phyloP scores from a whole-genome alignment of 495 filamentous ascomycete genomes.

The Paragyromitra xinjiangensis region DNA sequence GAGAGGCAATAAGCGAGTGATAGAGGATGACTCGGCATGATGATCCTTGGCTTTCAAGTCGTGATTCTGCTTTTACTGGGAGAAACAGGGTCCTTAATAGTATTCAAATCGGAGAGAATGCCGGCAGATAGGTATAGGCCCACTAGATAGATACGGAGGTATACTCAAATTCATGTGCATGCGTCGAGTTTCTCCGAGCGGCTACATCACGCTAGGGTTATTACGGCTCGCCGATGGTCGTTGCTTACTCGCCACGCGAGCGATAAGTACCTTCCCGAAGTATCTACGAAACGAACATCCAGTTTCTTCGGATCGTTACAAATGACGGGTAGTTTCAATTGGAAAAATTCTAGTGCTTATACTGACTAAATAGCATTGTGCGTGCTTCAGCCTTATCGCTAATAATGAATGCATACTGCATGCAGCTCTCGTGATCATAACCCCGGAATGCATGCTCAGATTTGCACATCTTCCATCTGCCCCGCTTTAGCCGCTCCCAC shows the following conservation, averaged over 20 bases:
- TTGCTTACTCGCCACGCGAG: too few relatives aligned
- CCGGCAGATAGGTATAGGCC: too few relatives aligned
- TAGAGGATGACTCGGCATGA: background rate
- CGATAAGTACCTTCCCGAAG: background rate
- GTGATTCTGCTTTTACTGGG: background rate
- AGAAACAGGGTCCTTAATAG: background rate
- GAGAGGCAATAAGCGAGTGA: background rate
- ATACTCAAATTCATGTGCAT: too few relatives aligned
- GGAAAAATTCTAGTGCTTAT: background rate
- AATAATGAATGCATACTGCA: constrained; percentile 1
- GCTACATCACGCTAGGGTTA: background rate
- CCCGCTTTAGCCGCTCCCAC: constrained; percentile 39
- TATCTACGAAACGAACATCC: background rate
- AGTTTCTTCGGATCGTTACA: background rate
- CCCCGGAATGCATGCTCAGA: background rate
- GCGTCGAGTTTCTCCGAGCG: background rate
- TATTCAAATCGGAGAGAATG: background rate
- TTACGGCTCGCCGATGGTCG: background rate
- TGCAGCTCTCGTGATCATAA: constrained; percentile 10
- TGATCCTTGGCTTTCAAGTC: background rate
- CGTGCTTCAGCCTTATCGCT: background rate
- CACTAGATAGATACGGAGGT: too few relatives aligned
- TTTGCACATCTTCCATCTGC: constrained; percentile 14
- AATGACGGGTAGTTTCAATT: background rate
- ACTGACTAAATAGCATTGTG: background rate